Evolutionary conservation across 2,329 filamentous ascomycete species (phyloP), one percentile per base, ranked within the genome.

Genomic region (Aspergillus proliferans): DNA sequence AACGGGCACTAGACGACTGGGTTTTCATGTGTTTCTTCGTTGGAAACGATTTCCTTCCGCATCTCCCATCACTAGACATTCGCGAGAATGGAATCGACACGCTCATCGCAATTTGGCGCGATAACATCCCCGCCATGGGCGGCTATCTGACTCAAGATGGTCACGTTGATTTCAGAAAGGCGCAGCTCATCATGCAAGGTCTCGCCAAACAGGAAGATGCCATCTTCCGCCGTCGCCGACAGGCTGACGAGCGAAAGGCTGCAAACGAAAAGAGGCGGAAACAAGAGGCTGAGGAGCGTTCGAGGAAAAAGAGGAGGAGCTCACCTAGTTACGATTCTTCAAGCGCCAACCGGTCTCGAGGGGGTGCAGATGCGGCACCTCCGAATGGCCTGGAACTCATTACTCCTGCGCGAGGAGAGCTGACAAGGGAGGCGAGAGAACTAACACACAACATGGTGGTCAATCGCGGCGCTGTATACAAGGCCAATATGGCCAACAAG

Each of bases 11-110:
- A 51, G 93, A 97, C 69, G 92, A 97, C 66, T 97, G 92, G 93
- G 89, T 97, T 12, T 97, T 97, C 69, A 93, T 97, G 84, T 97
- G 92, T 73, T 97, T 94, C 74, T 97, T 97, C 67, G 92, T 97
- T 49, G 92, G 92, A 58, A 98, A 98, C 70, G 94, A 98, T 75
- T 98, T 98, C 73, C 74, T 98, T 58, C 93, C 93, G 45, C 93
- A 98, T 77, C 76, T 98, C 50, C 93, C 93, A n/a, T 95, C 92
- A 61, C 79, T 98, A 50, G 93, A 97, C 68, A 97, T 98, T 67
- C 84, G 93, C 52, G 93, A 98, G 64, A 91, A 96, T 66, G 92
- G 92, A 44, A 98, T 98, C 64, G 92, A 98, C 65, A 94, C 91
- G 1, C 77, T 98, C 48, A 95, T 91, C 57, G 86, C 88, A n/a